phyloP scores from a whole-genome alignment of 179 eudicot species.

The Camellia oleifera region DNA sequence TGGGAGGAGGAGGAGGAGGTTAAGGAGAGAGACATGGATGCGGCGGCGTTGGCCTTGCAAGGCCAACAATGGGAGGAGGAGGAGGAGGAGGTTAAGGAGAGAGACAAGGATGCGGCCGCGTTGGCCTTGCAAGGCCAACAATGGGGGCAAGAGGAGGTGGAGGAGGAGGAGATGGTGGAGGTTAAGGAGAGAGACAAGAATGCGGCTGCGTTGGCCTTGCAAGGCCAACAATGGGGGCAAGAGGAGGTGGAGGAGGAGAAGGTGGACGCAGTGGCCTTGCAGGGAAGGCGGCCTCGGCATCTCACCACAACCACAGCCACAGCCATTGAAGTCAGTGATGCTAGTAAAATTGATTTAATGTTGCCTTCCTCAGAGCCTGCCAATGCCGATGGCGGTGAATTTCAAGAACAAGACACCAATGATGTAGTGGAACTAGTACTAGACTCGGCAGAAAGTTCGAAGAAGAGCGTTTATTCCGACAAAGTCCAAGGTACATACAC shows the following conservation, averaged over 20 bases:
- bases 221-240: neutral
- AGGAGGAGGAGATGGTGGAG: neutral
- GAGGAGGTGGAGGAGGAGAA: conserved; percentile 7
- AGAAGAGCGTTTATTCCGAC: conserved; percentile 20
- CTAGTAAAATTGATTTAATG: neutral
- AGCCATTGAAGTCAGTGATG: neutral
- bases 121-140: neutral
- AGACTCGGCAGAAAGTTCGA: neutral
- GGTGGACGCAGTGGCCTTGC: conserved; percentile 8
- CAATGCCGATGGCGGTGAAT: conserved; percentile 9
- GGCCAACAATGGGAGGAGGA: no score
- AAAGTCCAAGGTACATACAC: conserved; percentile 21
- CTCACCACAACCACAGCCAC: neutral
- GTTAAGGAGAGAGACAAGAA: neutral
- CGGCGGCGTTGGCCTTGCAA: no score
- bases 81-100: no score
- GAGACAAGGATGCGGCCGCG: no score
- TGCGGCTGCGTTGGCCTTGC: no score
- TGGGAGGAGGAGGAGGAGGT: neutral
- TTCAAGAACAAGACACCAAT: neutral
- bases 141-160: conserved; percentile 5
- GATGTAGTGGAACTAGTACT: neutral
- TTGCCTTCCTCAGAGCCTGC: neutral
- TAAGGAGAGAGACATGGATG: no score
- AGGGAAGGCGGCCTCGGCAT: neutral